These are phyloP conservation scores for Ophiostoma piceae DNA, from an alignment of 2,329 filamentous ascomycete genomes.

Conservation along the genomic window DNA sequence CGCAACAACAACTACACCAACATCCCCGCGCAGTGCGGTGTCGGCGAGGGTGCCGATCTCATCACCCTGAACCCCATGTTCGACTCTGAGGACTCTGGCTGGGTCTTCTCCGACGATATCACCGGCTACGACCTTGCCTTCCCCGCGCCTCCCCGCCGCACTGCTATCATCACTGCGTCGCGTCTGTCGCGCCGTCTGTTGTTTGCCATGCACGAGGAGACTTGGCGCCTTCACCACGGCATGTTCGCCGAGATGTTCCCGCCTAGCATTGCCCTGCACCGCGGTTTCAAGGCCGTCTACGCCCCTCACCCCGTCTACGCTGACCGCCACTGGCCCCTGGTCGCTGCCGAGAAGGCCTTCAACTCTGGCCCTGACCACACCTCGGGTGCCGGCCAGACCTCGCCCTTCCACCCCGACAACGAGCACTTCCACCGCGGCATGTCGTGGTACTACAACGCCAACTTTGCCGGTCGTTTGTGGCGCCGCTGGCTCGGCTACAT, in stretches of 20 bases:
- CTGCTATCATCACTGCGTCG: conserved; percentile 65
- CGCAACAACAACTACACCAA: conserved; percentile 27
- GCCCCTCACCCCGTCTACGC: conserved; percentile 77
- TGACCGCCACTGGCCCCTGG: conserved; percentile 67
- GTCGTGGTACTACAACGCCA: conserved; percentile 79
- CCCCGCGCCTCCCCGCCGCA: conserved; percentile 59
- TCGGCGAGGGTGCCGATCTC: conserved; percentile 46
- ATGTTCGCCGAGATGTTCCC: conserved; percentile 82
- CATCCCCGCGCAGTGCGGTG: conserved; percentile 51
- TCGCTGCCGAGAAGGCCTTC: conserved; percentile 68
- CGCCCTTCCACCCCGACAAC: conserved; percentile 61
- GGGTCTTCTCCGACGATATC: conserved; percentile 65
- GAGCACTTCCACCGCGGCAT: conserved; percentile 80
- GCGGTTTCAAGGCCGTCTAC: conserved; percentile 72
- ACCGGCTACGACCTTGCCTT: conserved; percentile 58
- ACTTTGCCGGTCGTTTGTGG: conserved; percentile 73
- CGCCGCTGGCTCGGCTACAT: conserved; percentile 66
- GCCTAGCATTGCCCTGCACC: conserved; percentile 63
- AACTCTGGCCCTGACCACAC: conserved; percentile 68
- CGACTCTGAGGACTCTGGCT: conserved; percentile 63
- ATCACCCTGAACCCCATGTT: conserved; percentile 39
- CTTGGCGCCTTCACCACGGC: conserved; percentile 58
- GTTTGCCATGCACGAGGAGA: conserved; percentile 69
- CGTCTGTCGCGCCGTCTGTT: conserved; percentile 63
- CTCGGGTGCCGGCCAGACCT: conserved; percentile 51